A percentile compares a stretch with the other conserved stretches of the same genome.
Conservation (phyloP, 2,329 filamentous ascomycete genomes). For the Xylaria sp. region DNA sequence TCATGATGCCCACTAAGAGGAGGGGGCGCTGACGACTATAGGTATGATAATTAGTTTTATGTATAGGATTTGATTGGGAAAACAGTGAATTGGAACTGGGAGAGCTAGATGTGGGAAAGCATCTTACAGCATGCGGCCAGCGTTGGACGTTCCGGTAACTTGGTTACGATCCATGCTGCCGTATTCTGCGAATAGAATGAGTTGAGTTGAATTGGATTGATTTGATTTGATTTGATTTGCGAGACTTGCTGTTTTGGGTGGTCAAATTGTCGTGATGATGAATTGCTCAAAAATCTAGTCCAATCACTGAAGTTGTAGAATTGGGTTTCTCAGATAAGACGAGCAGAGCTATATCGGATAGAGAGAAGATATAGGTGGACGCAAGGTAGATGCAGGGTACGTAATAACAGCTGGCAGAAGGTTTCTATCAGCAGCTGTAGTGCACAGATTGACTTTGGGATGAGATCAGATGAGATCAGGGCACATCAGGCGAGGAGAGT, state of each 20-base stretch:
- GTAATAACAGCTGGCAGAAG: background rate
- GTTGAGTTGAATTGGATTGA: no score
- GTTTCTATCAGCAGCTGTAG: background rate
- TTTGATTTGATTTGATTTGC: no score
- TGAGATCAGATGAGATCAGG: constrained; percentile 15
- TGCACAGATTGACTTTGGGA: constrained; percentile 5
- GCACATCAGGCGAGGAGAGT: background rate
- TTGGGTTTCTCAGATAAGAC: background rate
- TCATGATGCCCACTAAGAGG: constrained; percentile 36
- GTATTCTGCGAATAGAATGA: background rate
- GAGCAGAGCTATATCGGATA: background rate
- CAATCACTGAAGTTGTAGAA: no score
- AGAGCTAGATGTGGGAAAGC: background rate
- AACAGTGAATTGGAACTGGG: no score
- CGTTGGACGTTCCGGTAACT: background rate
- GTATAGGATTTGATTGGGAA: no score
- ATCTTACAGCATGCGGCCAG: constrained; percentile 21
- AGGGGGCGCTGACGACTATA: constrained; percentile 17
- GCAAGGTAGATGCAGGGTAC: background rate
- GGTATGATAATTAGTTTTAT: constrained; percentile 5
- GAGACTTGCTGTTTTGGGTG: no score
- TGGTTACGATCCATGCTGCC: background rate
- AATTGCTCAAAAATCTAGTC: no score
- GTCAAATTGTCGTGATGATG: no score
- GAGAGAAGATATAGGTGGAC: background rate